These are phyloP conservation scores for Ceratocystis lukuohia DNA, from an alignment of 2,329 filamentous ascomycete species.

Conservation along the genomic window DNA sequence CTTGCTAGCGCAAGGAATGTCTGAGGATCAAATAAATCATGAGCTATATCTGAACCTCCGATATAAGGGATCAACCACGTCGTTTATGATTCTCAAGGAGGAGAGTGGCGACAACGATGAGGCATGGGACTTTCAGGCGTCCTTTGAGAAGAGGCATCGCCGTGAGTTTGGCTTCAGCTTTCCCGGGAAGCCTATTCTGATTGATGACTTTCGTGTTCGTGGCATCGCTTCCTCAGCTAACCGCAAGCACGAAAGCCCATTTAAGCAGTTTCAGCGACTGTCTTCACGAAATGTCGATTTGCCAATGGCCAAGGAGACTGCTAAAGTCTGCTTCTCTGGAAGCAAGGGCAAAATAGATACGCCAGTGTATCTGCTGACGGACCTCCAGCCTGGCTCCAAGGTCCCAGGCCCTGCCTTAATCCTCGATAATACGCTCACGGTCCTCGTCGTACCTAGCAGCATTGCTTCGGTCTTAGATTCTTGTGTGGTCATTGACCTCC, in stretches of 20 bases:
- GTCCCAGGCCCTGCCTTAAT: slow-evolving; percentile 73
- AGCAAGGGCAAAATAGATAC: slow-evolving; percentile 55
- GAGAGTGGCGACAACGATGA: slow-evolving; percentile 36
- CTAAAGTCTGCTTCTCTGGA: slow-evolving; percentile 63
- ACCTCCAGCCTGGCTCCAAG: slow-evolving; percentile 57
- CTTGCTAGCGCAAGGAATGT: slow-evolving; percentile 66
- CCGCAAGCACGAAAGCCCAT: slow-evolving; percentile 59
- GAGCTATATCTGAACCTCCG: slow-evolving; percentile 93
- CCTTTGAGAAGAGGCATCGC: slow-evolving; percentile 75
- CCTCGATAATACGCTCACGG: slow-evolving; percentile 79
- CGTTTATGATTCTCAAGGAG: slow-evolving; percentile 77
- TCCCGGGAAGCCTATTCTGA: slow-evolving; percentile 69
- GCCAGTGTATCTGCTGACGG: slow-evolving; percentile 68
- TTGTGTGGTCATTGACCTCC: slow-evolving; percentile 70
- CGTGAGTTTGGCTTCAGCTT: slow-evolving; percentile 90
- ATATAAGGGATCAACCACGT: slow-evolving; percentile 80
- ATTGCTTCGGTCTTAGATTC: slow-evolving; percentile 68
- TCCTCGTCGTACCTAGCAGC: slow-evolving; percentile 70
- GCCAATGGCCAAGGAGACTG: slow-evolving; percentile 40
- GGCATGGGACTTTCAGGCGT: slow-evolving; percentile 69
- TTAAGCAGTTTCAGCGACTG: slow-evolving; percentile 58
- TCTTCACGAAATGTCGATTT: slow-evolving; percentile 28
- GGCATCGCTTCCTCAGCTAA: slow-evolving; percentile 49
- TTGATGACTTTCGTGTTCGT: slow-evolving; percentile 78
- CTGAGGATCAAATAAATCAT: slow-evolving; percentile 59